Evolutionary conservation across 2,329 filamentous ascomycete species (phyloP).

Genomic region (Phaeosphaeriaceae sp.): DNA sequence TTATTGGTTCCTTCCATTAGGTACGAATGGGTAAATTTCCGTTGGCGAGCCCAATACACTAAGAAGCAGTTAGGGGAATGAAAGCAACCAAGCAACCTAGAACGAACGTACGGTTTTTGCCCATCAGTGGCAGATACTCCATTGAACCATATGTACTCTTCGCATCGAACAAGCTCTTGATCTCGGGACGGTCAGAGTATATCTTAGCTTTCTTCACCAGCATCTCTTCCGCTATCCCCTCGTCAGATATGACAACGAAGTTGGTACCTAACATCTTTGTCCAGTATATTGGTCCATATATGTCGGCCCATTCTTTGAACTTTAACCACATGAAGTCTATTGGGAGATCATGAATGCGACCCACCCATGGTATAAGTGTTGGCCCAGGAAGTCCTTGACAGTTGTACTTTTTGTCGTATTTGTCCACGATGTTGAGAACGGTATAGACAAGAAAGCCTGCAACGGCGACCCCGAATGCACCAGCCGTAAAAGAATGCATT

Average conservation of each 20-base stretch:
- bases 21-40: slow-evolving; percentile 60
- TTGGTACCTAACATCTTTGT: slow-evolving; percentile 50
- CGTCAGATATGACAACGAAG: slow-evolving; percentile 59
- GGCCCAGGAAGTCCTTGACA: slow-evolving; percentile 50
- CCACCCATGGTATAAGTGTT: slow-evolving; percentile 45
- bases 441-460: slow-evolving; percentile 46
- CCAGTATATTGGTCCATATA: slow-evolving; percentile 44
- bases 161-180: slow-evolving; percentile 60
- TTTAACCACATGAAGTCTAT: slow-evolving; percentile 58
- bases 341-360: slow-evolving; percentile 45
- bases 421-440: slow-evolving; percentile 42
- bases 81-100: background rate
- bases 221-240: slow-evolving; percentile 60
- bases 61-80: slow-evolving; percentile 15
- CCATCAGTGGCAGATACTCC: slow-evolving; percentile 64
- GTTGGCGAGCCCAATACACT: slow-evolving; percentile 63
- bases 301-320: slow-evolving; percentile 51
- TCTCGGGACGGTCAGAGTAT: slow-evolving; percentile 59
- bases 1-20: slow-evolving; percentile 55
- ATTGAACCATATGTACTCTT: slow-evolving; percentile 62
- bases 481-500: slow-evolving; percentile 52
- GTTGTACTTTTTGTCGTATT: slow-evolving; percentile 47
- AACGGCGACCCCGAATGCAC: slow-evolving; percentile 45
- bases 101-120: slow-evolving; percentile 57
- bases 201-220: slow-evolving; percentile 59